Conservation (phyloP, 805 yeast species). For the Jamesozyma gamospora region DNA sequence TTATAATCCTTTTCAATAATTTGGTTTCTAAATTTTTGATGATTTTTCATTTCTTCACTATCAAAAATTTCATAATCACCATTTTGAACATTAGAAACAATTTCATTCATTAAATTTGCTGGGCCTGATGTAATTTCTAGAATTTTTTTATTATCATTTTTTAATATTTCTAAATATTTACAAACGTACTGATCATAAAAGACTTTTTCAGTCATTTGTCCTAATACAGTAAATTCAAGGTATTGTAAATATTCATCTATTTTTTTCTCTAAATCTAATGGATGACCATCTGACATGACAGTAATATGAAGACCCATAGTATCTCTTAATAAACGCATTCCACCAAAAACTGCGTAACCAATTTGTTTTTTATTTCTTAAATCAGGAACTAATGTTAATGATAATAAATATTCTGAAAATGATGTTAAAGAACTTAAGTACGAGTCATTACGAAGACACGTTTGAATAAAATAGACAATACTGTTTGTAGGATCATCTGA, state of each 20-base stretch:
- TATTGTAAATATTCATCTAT: constrained; percentile 39
- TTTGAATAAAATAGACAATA: constrained; percentile 45
- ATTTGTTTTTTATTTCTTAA: constrained; percentile 47
- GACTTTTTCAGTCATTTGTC: constrained; percentile 23
- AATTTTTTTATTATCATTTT: constrained; percentile 5
- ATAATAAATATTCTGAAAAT: constrained; percentile 39
- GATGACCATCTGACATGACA: constrained; percentile 42
- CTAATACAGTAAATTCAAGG: constrained; percentile 31
- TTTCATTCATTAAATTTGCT: constrained; percentile 28
- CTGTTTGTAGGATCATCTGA: constrained; percentile 43
- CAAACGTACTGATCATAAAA: constrained; percentile 31
- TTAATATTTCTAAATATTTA: constrained; percentile 29
- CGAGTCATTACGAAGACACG: constrained; percentile 37
- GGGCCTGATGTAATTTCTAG: constrained; percentile 24
- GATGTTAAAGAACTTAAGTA: constrained; percentile 34
- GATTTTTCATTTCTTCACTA: constrained; percentile 30
- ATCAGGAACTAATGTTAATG: constrained; percentile 35
- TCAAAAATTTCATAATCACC: constrained; percentile 21
- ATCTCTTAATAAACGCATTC: constrained; percentile 40
- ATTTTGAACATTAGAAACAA: constrained; percentile 29
- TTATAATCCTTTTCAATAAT: constrained; percentile 36
- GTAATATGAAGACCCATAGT: constrained; percentile 51
- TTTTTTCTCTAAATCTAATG: constrained; percentile 34
- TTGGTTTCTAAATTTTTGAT: constrained; percentile 41
- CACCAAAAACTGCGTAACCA: constrained; percentile 55